Conservation (phyloP, 2,329 filamentous ascomycete genomes). For the Aulographum hederae region DNA sequence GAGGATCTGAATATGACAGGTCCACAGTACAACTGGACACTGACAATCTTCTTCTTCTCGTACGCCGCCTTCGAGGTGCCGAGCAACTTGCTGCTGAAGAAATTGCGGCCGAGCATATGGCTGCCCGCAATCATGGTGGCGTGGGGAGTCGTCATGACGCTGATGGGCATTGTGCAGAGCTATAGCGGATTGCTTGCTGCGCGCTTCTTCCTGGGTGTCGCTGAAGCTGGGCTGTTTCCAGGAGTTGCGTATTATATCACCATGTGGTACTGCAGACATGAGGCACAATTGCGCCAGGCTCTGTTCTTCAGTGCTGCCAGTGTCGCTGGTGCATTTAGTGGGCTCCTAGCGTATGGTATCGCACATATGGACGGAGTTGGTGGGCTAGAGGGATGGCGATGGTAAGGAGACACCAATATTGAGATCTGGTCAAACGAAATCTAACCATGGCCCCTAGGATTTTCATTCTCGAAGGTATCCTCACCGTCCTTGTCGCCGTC, state of each 20-base stretch:
- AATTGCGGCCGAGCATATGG: constrained; percentile 57
- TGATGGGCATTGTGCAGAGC: constrained; percentile 47
- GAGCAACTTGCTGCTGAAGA: constrained; percentile 67
- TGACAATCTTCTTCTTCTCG: constrained; percentile 52
- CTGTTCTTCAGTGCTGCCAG: constrained; percentile 75
- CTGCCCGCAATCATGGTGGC: constrained; percentile 64
- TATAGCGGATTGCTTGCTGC: constrained; percentile 48
- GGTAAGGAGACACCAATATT: no score
- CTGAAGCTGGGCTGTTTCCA: constrained; percentile 48
- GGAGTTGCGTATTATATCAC: constrained; percentile 61
- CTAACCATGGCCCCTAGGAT: no score
- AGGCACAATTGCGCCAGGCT: constrained; percentile 64
- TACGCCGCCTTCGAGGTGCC: constrained; percentile 64
- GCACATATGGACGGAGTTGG: constrained; percentile 48
- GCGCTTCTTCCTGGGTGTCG: constrained; percentile 47
- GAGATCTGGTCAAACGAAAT: no score
- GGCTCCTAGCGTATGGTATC: constrained; percentile 54
- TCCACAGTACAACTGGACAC: constrained; percentile 4
- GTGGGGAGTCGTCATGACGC: constrained; percentile 52
- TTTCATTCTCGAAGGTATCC: constrained; percentile 19
- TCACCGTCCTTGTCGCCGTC: constrained; percentile 16
- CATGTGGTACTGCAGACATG: constrained; percentile 66
- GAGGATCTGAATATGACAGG: constrained; percentile 5
- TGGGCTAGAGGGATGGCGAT: constrained; percentile 21
- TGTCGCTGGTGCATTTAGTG: constrained; percentile 60